Conservation (phyloP, 495 filamentous ascomycete species). For the Daldinia caldariorum region DNA sequence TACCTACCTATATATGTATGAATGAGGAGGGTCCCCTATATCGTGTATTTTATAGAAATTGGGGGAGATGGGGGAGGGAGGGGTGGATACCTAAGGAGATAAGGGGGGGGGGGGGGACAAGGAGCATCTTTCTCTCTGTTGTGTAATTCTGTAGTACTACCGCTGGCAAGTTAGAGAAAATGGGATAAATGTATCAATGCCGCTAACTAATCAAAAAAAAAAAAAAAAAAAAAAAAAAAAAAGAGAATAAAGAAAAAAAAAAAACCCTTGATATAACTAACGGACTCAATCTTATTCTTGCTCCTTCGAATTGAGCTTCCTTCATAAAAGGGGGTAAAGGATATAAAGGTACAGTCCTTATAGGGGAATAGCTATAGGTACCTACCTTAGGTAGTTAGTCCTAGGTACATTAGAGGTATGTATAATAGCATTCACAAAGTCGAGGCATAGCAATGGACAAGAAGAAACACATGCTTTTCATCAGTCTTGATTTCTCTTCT, state of each 20-base stretch:
- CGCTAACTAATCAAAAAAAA: too few relatives aligned
- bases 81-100: neutral
- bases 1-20: neutral
- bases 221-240: too few relatives aligned
- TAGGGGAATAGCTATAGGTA: neutral
- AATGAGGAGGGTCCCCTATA: neutral
- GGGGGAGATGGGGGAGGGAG: conserved; percentile 22
- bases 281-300: too few relatives aligned
- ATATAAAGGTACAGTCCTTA: neutral
- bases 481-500: conserved; percentile 38
- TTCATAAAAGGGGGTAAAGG: neutral
- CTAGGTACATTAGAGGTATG: neutral
- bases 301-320: neutral
- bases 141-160: neutral
- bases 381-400: too few relatives aligned
- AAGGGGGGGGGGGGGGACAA: neutral
- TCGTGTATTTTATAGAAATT: conserved; percentile 8
- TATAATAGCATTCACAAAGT: conserved; percentile 5
- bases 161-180: conserved; percentile 36
- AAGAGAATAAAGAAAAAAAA: too few relatives aligned
- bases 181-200: neutral
- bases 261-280: too few relatives aligned
- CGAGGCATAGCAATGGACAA: neutral
- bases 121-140: neutral
- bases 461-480: conserved; percentile 19